A percentile compares a stretch with the other conserved stretches of the same genome.
These are phyloP conservation scores for Paramecium primaurelia DNA, from an alignment of 73 alveolate genomes.

Conservation along the genomic window DNA sequence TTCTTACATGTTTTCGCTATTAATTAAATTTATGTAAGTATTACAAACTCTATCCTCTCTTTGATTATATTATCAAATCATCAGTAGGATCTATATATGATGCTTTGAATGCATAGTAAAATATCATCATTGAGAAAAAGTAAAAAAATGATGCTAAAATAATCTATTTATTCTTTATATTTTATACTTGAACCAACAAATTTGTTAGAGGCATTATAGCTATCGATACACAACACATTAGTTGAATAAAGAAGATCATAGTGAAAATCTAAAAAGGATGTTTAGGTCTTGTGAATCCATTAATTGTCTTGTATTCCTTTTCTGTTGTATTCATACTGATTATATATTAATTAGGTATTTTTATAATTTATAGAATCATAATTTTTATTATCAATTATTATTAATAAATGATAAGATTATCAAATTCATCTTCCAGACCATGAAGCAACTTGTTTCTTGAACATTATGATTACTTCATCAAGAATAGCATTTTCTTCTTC, in stretches of 20 bases:
- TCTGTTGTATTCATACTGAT: not conserved
- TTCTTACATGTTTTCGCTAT: not conserved
- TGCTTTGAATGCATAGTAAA: not conserved
- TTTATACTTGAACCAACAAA: not conserved
- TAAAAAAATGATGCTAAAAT: not conserved
- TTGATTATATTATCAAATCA: not conserved
- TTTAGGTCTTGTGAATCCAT: slow-evolving; percentile 37
- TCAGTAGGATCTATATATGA: slow-evolving; percentile 30
- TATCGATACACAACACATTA: not conserved
- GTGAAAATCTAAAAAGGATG: slow-evolving; percentile 17
- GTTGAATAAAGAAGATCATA: not conserved
- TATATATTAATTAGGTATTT: not conserved
- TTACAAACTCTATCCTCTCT: not conserved
- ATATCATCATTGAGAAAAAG: not conserved
- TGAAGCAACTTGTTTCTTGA: slow-evolving; percentile 52
- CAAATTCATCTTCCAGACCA: slow-evolving; percentile 49
- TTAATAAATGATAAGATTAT: not conserved
- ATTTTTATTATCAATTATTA: not conserved
- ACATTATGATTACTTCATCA: slow-evolving; percentile 25
- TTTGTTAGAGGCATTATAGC: not conserved
- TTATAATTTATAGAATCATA: not conserved
- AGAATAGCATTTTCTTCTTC: slow-evolving; percentile 33
- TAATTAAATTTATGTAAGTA: not conserved
- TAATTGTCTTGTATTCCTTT: not conserved
- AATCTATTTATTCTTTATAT: not conserved